Conservation (phyloP, 805 yeast species). For the Sporopachydermia quercuum region DNA sequence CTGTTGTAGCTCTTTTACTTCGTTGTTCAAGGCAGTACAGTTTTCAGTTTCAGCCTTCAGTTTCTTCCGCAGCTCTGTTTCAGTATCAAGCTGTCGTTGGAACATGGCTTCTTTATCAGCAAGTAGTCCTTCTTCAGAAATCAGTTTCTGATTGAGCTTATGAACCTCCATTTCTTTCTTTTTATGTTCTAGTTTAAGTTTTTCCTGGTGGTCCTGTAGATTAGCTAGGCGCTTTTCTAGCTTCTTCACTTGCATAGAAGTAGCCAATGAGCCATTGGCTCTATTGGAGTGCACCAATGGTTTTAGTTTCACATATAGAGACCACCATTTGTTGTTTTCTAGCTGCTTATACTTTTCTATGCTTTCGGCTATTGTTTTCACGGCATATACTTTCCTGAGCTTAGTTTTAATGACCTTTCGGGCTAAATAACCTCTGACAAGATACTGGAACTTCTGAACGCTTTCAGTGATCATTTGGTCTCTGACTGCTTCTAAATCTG, state of each 20-base stretch:
- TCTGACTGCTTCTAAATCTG: slow-evolving; percentile 62
- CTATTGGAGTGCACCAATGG: slow-evolving; percentile 59
- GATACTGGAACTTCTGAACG: slow-evolving; percentile 47
- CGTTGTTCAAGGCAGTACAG: slow-evolving; percentile 19
- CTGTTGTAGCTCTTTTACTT: slow-evolving; percentile 21
- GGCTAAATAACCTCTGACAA: slow-evolving; percentile 45
- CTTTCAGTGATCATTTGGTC: slow-evolving; percentile 45
- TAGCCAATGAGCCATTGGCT: slow-evolving; percentile 31
- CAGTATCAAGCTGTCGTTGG: slow-evolving; percentile 26
- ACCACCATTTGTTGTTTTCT: slow-evolving; percentile 62
- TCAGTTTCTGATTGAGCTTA: slow-evolving; percentile 13
- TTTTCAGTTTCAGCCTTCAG: slow-evolving; percentile 19
- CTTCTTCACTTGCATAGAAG: slow-evolving; percentile 24
- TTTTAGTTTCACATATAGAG: slow-evolving; percentile 49
- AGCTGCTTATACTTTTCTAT: slow-evolving; percentile 36
- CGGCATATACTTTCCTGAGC: slow-evolving; percentile 52
- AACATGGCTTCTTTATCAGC: slow-evolving; percentile 36
- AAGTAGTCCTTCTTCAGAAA: slow-evolving; percentile 21
- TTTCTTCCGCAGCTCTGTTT: slow-evolving; percentile 15
- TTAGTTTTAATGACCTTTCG: slow-evolving; percentile 33
- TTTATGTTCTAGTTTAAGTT: slow-evolving; percentile 16
- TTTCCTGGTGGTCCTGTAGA: slow-evolving; percentile 9
- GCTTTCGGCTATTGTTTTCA: slow-evolving; percentile 50
- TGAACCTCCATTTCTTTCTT: slow-evolving; percentile 16
- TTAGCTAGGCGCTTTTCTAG: slow-evolving; percentile 20